Percentiles rank a stretch among this genome's conserved stretches.
Evolutionary conservation across 306 rosid species (phyloP).

Genomic region (Pterocarpus santalinus): DNA sequence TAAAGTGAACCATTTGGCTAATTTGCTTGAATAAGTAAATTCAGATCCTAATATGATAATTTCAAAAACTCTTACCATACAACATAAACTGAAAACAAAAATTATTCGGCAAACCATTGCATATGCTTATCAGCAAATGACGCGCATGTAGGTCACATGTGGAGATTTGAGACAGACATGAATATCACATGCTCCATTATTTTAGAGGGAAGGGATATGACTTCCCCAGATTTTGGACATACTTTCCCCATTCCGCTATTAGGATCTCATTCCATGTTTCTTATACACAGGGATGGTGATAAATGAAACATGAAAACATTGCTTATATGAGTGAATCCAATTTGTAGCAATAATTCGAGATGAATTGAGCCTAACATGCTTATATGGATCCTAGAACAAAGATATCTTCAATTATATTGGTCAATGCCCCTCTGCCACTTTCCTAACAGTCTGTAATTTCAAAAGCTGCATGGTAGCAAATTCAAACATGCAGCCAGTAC

Average conservation of each 20-base stretch:
- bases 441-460: not conserved
- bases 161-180: not conserved
- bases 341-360: conserved; percentile 5
- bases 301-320: not conserved
- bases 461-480: conserved; percentile 23
- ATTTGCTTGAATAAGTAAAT: conserved; percentile 8
- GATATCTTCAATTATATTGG: conserved; percentile 17
- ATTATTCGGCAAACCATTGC: conserved; percentile 14
- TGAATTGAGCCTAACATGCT: conserved; percentile 9
- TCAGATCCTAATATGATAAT: conserved; percentile 1
- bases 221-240: not conserved
- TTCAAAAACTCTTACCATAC: not conserved
- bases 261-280: not conserved
- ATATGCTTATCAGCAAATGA: not conserved
- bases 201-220: not conserved
- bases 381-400: conserved; percentile 11
- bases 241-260: not conserved
- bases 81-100: conserved; percentile 7
- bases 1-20: conserved; percentile 13
- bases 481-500: conserved; percentile 15
- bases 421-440: conserved; percentile 13
- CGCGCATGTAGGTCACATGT: not conserved
- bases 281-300: not conserved
- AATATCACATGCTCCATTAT: conserved; percentile 5
- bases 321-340: conserved; percentile 5